phyloP scores from a whole-genome alignment of 768 basidiomycete genomes.

The Lentinula aciculospora region DNA sequence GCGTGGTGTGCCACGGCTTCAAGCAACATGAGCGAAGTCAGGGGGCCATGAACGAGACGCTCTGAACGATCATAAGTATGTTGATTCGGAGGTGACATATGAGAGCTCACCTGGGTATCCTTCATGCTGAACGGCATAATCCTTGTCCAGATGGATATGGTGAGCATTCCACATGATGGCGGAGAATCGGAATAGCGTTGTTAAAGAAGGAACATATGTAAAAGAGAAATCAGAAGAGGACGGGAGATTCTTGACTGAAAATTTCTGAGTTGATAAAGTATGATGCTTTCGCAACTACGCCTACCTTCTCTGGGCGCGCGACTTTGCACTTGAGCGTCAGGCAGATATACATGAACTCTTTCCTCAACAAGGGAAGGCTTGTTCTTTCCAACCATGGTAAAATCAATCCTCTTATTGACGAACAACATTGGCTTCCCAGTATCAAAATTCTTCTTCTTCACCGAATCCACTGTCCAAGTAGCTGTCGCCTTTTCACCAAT shows the following conservation, averaged over 20 bases:
- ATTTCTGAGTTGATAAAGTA: not conserved
- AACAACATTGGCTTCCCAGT: constrained; percentile 66
- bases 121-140: constrained; percentile 60
- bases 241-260: constrained; percentile 47
- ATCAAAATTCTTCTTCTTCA: constrained; percentile 65
- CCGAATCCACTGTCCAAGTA: constrained; percentile 38
- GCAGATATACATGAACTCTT: constrained; percentile 63
- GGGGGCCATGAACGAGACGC: constrained; percentile 79
- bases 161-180: constrained; percentile 86
- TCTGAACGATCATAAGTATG: constrained; percentile 32
- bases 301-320: constrained; percentile 40
- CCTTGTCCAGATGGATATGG: constrained; percentile 76
- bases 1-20: constrained; percentile 51
- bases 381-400: constrained; percentile 35
- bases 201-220: constrained; percentile 58
- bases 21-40: constrained; percentile 75
- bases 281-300: constrained; percentile 8
- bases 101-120: constrained; percentile 57
- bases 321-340: constrained; percentile 19
- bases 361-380: constrained; percentile 55
- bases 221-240: constrained; percentile 51
- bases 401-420: constrained; percentile 58
- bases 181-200: constrained; percentile 81
- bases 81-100: not conserved
- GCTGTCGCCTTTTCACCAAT: constrained; percentile 50